Conservation (phyloP, 805 yeast genomes). For the Yarrowia sp. region DNA sequence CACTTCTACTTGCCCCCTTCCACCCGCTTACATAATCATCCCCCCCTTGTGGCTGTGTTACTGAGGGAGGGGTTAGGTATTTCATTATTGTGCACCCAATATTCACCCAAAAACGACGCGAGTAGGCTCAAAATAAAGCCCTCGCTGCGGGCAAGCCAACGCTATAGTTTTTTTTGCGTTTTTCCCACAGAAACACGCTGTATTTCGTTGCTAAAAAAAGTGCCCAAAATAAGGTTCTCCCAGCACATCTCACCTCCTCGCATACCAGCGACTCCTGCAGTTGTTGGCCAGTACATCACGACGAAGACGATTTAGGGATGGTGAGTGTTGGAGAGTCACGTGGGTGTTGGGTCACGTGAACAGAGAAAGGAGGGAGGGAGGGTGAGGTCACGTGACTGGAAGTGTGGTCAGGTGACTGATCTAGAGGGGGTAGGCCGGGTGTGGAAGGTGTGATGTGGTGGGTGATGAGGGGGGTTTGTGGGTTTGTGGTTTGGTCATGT, state of each 20-base stretch:
- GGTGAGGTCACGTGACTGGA: not conserved
- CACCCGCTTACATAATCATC: too few relatives aligned
- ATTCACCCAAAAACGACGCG: too few relatives aligned
- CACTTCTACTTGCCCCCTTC: not conserved
- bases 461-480: not conserved
- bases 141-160: too few relatives aligned
- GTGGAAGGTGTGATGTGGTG: not conserved
- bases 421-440: too few relatives aligned
- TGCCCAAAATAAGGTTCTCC: not conserved
- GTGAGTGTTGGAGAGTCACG: not conserved
- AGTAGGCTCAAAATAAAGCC: too few relatives aligned
- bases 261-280: conserved; percentile 5
- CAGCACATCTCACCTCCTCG: conserved; percentile 8
- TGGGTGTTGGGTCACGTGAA: not conserved
- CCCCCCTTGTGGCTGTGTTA: too few relatives aligned
- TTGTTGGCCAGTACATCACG: conserved; percentile 20
- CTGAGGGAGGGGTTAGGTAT: too few relatives aligned
- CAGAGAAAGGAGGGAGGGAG: not conserved
- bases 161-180: too few relatives aligned
- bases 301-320: conserved; percentile 13
- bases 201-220: not conserved
- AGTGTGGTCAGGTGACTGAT: not conserved
- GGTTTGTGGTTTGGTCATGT: too few relatives aligned
- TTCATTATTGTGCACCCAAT: too few relatives aligned
- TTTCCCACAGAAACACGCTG: too few relatives aligned